Conservation (phyloP, 1,284 basidiomycete species). For the Apiotrichum siamense region DNA sequence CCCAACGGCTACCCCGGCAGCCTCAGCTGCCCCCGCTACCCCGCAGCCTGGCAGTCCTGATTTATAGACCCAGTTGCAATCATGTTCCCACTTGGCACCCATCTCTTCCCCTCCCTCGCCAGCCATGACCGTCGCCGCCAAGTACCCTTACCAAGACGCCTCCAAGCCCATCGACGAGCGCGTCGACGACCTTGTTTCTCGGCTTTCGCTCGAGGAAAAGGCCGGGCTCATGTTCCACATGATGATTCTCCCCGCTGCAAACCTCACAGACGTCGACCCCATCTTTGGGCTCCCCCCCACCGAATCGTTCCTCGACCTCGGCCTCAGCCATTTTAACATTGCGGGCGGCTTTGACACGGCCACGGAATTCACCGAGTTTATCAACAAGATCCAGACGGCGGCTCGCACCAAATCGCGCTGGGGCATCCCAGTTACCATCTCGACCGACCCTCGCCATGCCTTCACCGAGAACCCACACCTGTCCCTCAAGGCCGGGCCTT, state of each 20-base stretch:
- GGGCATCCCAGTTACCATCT: constrained; percentile 14
- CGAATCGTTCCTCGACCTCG: not conserved
- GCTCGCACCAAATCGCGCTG: not conserved
- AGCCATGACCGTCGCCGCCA: too few species aligned
- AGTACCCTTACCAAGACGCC: constrained; percentile 10
- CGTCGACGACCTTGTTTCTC: constrained; percentile 10
- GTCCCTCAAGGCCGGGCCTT: constrained; percentile 5
- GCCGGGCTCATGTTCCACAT: constrained; percentile 17
- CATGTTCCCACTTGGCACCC: too few species aligned
- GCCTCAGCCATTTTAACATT: constrained; percentile 15
- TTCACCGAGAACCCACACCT: constrained; percentile 9
- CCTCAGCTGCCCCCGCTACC: too few species aligned
- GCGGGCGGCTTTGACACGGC: constrained; percentile 4
- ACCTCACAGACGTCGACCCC: not conserved
- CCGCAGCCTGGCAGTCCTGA: too few species aligned
- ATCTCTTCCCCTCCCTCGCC: too few species aligned
- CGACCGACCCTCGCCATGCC: constrained; percentile 17
- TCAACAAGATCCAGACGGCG: constrained; percentile 8
- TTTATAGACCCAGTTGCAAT: too few species aligned
- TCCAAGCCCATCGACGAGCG: constrained; percentile 3
- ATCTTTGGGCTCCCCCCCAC: not conserved
- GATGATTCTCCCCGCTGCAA: not conserved
- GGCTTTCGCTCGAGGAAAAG: constrained; percentile 8
- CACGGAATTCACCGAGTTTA: constrained; percentile 5
- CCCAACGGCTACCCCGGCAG: too few species aligned